phyloP scores from a whole-genome alignment of 148 eudicot genomes.

The Cornus controversa region DNA sequence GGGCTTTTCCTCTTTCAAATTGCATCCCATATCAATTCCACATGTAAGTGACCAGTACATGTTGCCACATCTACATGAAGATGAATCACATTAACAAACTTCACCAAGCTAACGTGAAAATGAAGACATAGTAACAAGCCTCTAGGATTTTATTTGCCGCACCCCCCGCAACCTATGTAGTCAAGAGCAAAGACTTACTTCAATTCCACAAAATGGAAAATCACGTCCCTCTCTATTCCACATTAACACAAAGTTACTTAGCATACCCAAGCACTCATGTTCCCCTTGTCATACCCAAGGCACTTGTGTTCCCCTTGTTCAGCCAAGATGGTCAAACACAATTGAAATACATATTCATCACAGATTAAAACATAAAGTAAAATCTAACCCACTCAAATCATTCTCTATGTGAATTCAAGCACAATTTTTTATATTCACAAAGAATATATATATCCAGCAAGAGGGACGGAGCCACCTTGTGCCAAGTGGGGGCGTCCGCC shows the following conservation, averaged over 20 bases:
- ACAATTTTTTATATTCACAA: not conserved
- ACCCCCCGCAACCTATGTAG: too few relatives aligned
- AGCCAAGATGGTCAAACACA: too few relatives aligned
- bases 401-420: not conserved
- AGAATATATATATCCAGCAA: not conserved
- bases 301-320: too few relatives aligned
- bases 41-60: not conserved
- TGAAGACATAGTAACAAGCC: not conserved
- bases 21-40: not conserved
- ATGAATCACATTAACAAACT: not conserved
- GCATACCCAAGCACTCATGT: not conserved
- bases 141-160: not conserved
- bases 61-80: slow-evolving; percentile 2
- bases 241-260: not conserved
- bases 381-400: not conserved
- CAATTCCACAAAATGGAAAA: not conserved
- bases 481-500: too few relatives aligned
- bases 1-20: not conserved
- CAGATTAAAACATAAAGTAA: too few relatives aligned
- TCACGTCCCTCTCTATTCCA: not conserved
- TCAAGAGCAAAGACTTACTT: not conserved
- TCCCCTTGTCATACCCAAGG: too few relatives aligned
- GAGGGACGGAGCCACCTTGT: too few relatives aligned
- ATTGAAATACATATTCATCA: too few relatives aligned
- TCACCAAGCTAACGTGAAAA: not conserved